Percentiles rank a stretch among this genome's conserved stretches.
Conservation (phyloP, 2,329 filamentous ascomycete genomes). For the Monilinia laxa region DNA sequence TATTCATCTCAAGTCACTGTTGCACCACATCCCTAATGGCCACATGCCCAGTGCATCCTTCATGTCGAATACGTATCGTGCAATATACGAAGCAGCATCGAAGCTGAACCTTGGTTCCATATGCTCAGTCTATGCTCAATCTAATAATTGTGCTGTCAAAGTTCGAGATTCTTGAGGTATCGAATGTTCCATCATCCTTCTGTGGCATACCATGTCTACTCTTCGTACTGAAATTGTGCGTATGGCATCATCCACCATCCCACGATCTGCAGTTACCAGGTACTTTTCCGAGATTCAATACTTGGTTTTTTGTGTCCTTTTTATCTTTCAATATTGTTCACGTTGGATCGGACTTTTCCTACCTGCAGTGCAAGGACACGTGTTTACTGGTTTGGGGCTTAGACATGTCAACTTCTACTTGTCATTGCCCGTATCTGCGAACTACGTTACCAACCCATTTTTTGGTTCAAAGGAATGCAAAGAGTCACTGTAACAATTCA, state of each 20-base stretch:
- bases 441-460: constrained; percentile 6
- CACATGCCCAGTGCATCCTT: constrained; percentile 7
- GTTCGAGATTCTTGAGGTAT: constrained; percentile 5
- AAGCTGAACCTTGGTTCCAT: constrained; percentile 6
- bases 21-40: neutral
- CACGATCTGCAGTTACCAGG: constrained; percentile 19
- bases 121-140: neutral
- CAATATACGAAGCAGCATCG: constrained; percentile 1
- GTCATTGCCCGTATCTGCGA: constrained; percentile 12
- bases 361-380: constrained; percentile 12
- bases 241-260: constrained; percentile 20
- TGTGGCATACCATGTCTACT: constrained; percentile 5
- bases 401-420: neutral
- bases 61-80: neutral
- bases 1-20: constrained; percentile 6
- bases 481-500: neutral
- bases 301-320: neutral
- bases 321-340: neutral
- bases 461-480: neutral
- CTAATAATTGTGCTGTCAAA: constrained; percentile 4
- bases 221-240: neutral
- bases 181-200: constrained; percentile 22
- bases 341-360: neutral
- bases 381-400: constrained; percentile 2
- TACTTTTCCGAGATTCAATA: neutral